phyloP scores from a whole-genome alignment of 768 basidiomycete species.

The Exsudoporus frostii region DNA sequence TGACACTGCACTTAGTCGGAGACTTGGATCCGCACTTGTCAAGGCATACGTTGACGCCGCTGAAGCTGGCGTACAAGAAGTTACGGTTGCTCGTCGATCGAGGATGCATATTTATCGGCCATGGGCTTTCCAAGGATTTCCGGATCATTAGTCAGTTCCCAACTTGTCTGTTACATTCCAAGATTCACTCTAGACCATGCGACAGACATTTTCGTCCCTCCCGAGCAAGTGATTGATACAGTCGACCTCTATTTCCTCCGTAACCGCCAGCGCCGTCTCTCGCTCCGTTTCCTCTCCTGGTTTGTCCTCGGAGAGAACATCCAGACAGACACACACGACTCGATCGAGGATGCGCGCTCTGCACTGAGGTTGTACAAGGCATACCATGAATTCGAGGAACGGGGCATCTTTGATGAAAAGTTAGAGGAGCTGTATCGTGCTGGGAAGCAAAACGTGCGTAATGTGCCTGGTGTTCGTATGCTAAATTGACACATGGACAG shows the following conservation, averaged over 20 bases:
- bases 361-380: conserved; percentile 84
- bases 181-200: not conserved
- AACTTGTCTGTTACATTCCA: not conserved
- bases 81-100: conserved; percentile 87
- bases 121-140: conserved; percentile 96
- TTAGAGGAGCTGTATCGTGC: conserved; percentile 82
- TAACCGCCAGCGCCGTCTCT: conserved; percentile 80
- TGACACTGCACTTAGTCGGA: conserved; percentile 54
- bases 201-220: conserved; percentile 92
- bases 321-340: conserved; percentile 93
- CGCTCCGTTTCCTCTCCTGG: conserved; percentile 91
- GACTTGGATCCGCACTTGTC: conserved; percentile 87
- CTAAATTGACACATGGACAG: conserved; percentile 28
- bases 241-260: conserved; percentile 93
- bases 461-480: not conserved
- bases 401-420: conserved; percentile 79
- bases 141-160: conserved; percentile 86
- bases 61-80: conserved; percentile 99
- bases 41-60: conserved; percentile 84
- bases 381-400: conserved; percentile 70
- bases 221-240: conserved; percentile 93
- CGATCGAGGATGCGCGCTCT: conserved; percentile 93
- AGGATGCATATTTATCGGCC: conserved; percentile 96
- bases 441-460: conserved; percentile 69
- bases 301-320: conserved; percentile 90